Base-by-base conservation (phyloP, 2,329 filamentous ascomycete genomes). In the Paecilomyces fulvus region DNA sequence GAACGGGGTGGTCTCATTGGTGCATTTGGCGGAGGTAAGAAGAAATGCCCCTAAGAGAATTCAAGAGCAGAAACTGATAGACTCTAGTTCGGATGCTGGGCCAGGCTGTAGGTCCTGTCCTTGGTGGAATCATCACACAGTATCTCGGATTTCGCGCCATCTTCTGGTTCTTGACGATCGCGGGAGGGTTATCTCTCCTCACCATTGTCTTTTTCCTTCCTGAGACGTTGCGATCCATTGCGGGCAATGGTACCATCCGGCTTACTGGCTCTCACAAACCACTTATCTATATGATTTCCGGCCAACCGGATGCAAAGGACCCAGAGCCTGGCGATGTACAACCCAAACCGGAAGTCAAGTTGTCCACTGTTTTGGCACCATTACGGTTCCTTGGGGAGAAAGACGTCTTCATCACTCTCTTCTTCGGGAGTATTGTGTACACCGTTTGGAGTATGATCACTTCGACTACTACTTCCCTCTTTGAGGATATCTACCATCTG, bases 391-490 rank as follows among this genome's bases (percentile, higher is more conserved):
- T 80, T 2, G 58, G 61, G 7, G 74, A 80, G 56, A 78, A 78
- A 58, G 78, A 80, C 53, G 73, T 80, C 12, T 68, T 77, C 49
- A 64, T 73, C 49, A 73, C 71, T 3, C 62, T 80, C 0, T 62
- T 77, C 53, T 80, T 73, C 46, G 75, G 76, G 48, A 71, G 70
- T 10, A 68, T 77, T 5, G 69, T 77, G 1, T 80, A 79, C 59
- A 72, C 76, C 0, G 70, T 77, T 11, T 80, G 76, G 76, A 76
- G 70, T 21, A 79, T 79, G 76, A 71, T 79, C 4, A 77, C 75
- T 1, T 73, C 76, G 1, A 75, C 68, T 11, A 79, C 76, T 1
- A 72, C 74, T 0, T 66, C 67, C 21, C 56, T 70, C 0, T 64
- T 79, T 55, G 65, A 74, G 59, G 59, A 65, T 0, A 64, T 62